Percentiles rank a stretch among this genome's conserved stretches.
Conservation (phyloP, 495 filamentous ascomycete genomes). For the Penicillium maclennaniae region DNA sequence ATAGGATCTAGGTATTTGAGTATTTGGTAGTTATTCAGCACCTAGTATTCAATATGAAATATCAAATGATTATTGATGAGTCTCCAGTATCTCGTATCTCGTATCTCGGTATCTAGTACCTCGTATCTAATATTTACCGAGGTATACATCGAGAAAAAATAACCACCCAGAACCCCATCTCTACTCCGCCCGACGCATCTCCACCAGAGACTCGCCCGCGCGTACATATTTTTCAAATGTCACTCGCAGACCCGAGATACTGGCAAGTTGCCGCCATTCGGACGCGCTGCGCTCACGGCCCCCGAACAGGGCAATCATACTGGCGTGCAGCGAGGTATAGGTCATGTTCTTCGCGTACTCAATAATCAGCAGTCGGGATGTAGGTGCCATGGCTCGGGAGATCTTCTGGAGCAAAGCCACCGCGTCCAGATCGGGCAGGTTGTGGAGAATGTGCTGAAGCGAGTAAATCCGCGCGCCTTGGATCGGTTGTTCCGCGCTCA, state of each 20-base stretch:
- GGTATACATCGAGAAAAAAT: neutral
- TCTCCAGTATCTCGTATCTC: no score
- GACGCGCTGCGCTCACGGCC: conserved; percentile 30
- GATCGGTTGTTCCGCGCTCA: conserved; percentile 30
- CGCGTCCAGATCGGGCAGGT: conserved; percentile 38
- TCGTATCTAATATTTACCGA: no score
- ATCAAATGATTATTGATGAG: no score
- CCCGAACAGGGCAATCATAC: conserved; percentile 36
- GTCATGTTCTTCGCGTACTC: conserved; percentile 34
- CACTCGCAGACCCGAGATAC: conserved; percentile 28
- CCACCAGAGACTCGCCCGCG: conserved; percentile 34
- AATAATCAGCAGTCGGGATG: conserved; percentile 46
- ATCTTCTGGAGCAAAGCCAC: conserved; percentile 38
- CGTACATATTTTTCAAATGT: conserved; percentile 34
- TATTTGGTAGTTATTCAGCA: no score
- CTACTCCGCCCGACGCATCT: conserved; percentile 26
- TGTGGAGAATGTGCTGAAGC: conserved; percentile 43
- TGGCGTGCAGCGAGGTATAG: conserved; percentile 31
- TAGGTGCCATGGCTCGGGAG: conserved; percentile 40
- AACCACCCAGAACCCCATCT: neutral
- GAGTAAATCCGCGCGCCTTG: conserved; percentile 41
- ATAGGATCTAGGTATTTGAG: no score
- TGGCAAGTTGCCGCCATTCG: conserved; percentile 35
- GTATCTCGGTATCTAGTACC: no score
- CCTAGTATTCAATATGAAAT: no score